Base-by-base conservation (phyloP, 768 basidiomycete genomes). In the Termitomyces sp. region DNA sequence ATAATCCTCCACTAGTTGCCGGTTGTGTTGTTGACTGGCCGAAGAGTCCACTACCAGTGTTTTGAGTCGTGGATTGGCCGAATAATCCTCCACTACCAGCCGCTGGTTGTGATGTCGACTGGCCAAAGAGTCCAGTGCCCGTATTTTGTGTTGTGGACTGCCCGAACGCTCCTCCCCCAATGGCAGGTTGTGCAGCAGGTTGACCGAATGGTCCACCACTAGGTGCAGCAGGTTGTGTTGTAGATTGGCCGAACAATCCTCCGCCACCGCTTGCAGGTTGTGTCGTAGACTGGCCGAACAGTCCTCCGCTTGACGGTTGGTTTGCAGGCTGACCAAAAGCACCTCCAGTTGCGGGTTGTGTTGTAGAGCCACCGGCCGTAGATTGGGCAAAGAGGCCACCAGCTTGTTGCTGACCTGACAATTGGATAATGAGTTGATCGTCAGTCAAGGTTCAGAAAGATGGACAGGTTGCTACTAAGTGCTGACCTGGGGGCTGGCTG, bases 371-470 rank as follows among this genome's bases (percentile, higher is more conserved):
- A 25, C 30, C 41, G 2, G 42, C 19, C 21, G 52, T 35, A 35
- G 52, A 27, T 32, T 44, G 52, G 9, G 66, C 66, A 52, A 66
- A 68, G 16, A 67, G 25, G 25, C 59, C 59, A n/a, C 66, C 66
- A 6, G 67, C 37, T 17, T 65, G 63, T 58, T 69, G 71, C 50
- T 71, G 68, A 42, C 75, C 75, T 64, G 78, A 76, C 8, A 10
- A 70, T 70, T 52, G 12, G 19, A 56, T 12, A 39, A 35, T 14
- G 28, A 34, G 21, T 48, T 19, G 42, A 5, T 37, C 44, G 50
- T 44, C 11, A 17, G 21, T 19, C 16, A 40, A 41, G 19, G 19
- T 50, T 51, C 9, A 12, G 14, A 35, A 21, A 3, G 35, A 23
- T 17, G 34, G n/a, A 35, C 10, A 23, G 14, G 27, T 52, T 63